Conservation (phyloP, 352 stramenopile genomes). For the Phytopythium kandeliae region DNA sequence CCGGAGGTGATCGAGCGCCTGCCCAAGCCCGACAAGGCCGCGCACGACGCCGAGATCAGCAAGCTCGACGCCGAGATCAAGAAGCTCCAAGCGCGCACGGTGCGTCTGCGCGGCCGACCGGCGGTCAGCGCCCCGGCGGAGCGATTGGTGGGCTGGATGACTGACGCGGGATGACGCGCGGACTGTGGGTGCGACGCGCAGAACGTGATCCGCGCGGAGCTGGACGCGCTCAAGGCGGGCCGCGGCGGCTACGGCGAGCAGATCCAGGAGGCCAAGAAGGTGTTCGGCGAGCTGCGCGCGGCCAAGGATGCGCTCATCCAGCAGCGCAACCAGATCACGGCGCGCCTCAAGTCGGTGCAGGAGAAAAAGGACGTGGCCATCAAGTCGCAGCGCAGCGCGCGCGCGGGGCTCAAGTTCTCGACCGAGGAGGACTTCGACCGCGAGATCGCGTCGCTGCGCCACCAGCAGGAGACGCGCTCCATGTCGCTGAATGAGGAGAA, state of each 20-base stretch:
- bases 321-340: constrained; percentile 73
- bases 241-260: constrained; percentile 77
- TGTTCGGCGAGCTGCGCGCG: constrained; percentile 73
- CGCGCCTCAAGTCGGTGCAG: constrained; percentile 78
- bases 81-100: constrained; percentile 83
- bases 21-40: constrained; percentile 86
- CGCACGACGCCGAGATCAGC: constrained; percentile 82
- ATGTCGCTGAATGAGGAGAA: constrained; percentile 97
- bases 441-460: constrained; percentile 85
- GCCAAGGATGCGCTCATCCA: constrained; percentile 87
- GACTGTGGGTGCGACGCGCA: neutral
- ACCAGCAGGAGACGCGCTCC: constrained; percentile 92
- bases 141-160: neutral
- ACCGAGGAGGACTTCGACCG: constrained; percentile 89
- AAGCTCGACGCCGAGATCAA: constrained; percentile 90
- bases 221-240: constrained; percentile 81
- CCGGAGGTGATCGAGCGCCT: constrained; percentile 77
- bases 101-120: constrained; percentile 6
- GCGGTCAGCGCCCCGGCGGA: too few relatives aligned
- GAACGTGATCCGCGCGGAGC: constrained; percentile 57
- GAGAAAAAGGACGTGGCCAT: constrained; percentile 74
- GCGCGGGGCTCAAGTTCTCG: constrained; percentile 81
- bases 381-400: constrained; percentile 59
- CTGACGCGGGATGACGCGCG: too few relatives aligned
- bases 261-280: constrained; percentile 86